These are phyloP conservation scores for Helianthus tuberosus DNA, from an alignment of 129 eudicot species.

Conservation along the genomic window DNA sequence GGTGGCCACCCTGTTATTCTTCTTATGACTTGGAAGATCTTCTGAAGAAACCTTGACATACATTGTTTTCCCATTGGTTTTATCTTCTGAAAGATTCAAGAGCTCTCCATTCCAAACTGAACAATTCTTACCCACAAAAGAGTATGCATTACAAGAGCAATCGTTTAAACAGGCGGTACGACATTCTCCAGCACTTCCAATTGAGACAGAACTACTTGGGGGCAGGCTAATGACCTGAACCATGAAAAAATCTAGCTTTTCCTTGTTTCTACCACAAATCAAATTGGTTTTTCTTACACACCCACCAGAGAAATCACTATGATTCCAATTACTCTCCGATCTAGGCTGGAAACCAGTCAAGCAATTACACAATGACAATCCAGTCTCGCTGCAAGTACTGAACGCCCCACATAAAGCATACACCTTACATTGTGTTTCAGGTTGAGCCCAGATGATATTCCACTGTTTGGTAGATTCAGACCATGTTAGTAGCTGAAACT, in stretches of 20 bases:
- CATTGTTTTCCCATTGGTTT: constrained; percentile 41
- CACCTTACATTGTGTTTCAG: constrained; percentile 55
- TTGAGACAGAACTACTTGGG: constrained; percentile 13
- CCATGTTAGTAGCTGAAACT: constrained; percentile 51
- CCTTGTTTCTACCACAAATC: constrained; percentile 35
- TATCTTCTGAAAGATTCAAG: constrained; percentile 45
- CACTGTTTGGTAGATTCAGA: constrained; percentile 45
- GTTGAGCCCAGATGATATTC: constrained; percentile 57
- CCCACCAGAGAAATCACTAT: constrained; percentile 64
- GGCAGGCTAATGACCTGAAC: constrained; percentile 25
- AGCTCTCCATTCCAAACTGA: constrained; percentile 55
- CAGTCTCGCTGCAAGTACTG: constrained; percentile 54
- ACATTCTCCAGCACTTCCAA: constrained; percentile 42
- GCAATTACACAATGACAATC: constrained; percentile 57
- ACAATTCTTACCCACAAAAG: constrained; percentile 41
- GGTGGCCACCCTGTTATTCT: constrained; percentile 26
- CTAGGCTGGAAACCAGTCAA: constrained; percentile 43
- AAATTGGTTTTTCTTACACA: constrained; percentile 46
- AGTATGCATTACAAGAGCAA: constrained; percentile 66
- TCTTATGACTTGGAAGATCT: constrained; percentile 39
- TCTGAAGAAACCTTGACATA: constrained; percentile 57
- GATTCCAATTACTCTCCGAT: constrained; percentile 45
- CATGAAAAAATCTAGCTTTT: constrained; percentile 33
- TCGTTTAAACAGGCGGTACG: constrained; percentile 41
- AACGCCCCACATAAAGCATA: constrained; percentile 64